These are phyloP conservation scores for Bretschneidera sinensis DNA, from an alignment of 345 rosid genomes.

Conservation along the genomic window DNA sequence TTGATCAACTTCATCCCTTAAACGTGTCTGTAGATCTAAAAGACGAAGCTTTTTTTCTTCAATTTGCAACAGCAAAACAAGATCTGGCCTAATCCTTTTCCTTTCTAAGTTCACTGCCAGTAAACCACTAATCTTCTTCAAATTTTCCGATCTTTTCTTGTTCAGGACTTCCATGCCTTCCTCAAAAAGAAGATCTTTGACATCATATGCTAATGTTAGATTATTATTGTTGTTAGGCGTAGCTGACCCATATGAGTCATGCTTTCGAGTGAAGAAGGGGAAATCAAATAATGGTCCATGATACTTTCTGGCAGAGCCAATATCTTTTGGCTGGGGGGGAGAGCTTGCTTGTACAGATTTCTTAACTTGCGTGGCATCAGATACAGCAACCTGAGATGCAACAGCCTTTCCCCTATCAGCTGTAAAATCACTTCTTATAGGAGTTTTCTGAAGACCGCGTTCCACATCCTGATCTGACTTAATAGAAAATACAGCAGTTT, in stretches of 20 bases:
- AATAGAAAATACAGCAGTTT: conserved; percentile 38
- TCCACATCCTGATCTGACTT: conserved; percentile 80
- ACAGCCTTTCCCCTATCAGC: conserved; percentile 74
- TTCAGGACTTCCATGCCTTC: conserved; percentile 78
- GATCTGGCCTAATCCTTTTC: conserved; percentile 98
- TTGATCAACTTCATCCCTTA: conserved; percentile 89
- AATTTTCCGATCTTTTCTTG: conserved; percentile 70
- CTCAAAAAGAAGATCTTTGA: conserved; percentile 87
- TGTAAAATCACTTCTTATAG: conserved; percentile 49
- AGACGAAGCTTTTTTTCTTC: conserved; percentile 92
- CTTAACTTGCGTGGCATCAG: conserved; percentile 67
- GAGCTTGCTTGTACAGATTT: conserved; percentile 57
- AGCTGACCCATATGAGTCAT: conserved; percentile 77
- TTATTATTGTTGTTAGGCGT: conserved; percentile 66
- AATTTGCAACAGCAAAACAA: conserved; percentile 92
- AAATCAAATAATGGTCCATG: conserved; percentile 99
- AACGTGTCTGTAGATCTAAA: conserved; percentile 70
- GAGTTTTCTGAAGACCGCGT: conserved; percentile 45
- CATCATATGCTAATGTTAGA: conserved; percentile 77
- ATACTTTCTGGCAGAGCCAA: conserved; percentile 79
- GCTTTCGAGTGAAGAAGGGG: conserved; percentile 94
- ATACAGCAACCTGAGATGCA: conserved; percentile 39
- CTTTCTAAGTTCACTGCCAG: conserved; percentile 88
- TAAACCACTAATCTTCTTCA: conserved; percentile 77
- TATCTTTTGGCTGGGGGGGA: conserved; percentile 60